Evolutionary conservation across 441 rosid genomes (phyloP).

Genomic region (Cnidoscolus chayamansa): DNA sequence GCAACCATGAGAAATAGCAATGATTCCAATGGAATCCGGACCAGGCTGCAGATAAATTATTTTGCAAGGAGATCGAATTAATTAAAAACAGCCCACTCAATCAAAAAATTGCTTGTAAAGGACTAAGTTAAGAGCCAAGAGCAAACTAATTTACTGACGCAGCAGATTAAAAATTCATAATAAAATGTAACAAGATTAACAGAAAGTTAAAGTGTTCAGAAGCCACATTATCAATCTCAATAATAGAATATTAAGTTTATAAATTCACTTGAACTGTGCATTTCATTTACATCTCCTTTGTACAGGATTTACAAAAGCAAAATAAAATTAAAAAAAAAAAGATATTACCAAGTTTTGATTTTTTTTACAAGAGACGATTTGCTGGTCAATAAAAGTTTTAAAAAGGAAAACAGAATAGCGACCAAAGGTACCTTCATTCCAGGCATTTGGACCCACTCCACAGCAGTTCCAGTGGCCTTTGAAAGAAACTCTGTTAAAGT

Average conservation of each 20-base stretch:
- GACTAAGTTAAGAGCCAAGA: background rate
- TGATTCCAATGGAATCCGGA: slow-evolving; percentile 99
- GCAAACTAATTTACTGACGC: background rate
- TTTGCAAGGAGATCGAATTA: background rate
- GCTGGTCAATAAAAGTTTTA: slow-evolving; percentile 2
- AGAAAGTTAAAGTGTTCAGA: background rate
- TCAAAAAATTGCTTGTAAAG: background rate
- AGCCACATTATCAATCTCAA: background rate
- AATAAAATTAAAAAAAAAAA: background rate
- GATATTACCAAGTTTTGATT: background rate
- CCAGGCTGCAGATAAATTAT: slow-evolving; percentile 70
- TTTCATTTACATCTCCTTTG: background rate
- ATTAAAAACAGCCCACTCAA: slow-evolving; percentile 4
- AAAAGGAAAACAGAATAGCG: slow-evolving; percentile 6
- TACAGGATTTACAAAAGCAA: background rate
- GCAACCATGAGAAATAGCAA: slow-evolving; percentile 99
- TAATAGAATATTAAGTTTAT: background rate
- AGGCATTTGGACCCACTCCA: slow-evolving; percentile 99
- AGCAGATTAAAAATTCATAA: background rate
- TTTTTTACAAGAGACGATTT: background rate
- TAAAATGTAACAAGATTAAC: background rate
- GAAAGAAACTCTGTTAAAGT: slow-evolving; percentile 99
- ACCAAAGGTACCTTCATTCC: slow-evolving; percentile 89
- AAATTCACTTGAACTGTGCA: background rate
- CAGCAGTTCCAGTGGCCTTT: slow-evolving; percentile 99